These are phyloP conservation scores for Blepharisma japonicum DNA, from an alignment of 73 alveolate species.

Conservation along the genomic window DNA sequence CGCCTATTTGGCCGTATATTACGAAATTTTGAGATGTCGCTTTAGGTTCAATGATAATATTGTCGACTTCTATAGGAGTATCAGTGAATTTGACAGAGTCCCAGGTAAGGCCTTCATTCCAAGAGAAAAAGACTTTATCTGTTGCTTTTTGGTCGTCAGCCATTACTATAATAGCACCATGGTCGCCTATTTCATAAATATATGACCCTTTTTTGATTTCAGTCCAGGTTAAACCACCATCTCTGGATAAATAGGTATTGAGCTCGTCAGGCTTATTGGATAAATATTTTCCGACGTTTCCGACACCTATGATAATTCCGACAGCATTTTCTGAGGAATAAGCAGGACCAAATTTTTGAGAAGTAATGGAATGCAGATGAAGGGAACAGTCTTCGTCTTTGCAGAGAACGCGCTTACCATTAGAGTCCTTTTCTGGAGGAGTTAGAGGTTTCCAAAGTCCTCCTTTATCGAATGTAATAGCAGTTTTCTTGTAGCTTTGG, in stretches of 20 bases:
- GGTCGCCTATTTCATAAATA: conserved; percentile 93
- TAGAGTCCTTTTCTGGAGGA: conserved; percentile 54
- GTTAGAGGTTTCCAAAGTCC: conserved; percentile 72
- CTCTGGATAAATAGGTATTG: conserved; percentile 81
- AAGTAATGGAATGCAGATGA: conserved; percentile 80
- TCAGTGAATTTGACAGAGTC: conserved; percentile 49
- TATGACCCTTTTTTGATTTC: conserved; percentile 84
- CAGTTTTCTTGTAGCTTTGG: conserved; percentile 46
- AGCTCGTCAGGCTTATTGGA: conserved; percentile 49
- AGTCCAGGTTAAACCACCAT: conserved; percentile 92
- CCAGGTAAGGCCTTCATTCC: conserved; percentile 86
- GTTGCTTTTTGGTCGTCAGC: conserved; percentile 70
- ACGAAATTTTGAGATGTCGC: conserved; percentile 72
- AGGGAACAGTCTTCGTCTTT: conserved; percentile 67
- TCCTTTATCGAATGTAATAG: conserved; percentile 86
- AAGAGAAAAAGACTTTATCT: conserved; percentile 62
- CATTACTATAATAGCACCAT: conserved; percentile 90
- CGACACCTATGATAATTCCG: conserved; percentile 86
- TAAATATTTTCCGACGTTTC: conserved; percentile 78
- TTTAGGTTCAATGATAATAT: conserved; percentile 82
- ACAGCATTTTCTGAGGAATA: conserved; percentile 74
- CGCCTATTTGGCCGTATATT: conserved; percentile 61
- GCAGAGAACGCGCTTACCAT: conserved; percentile 32
- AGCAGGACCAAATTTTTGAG: conserved; percentile 67
- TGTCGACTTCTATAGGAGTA: conserved; percentile 54